A percentile compares a stretch with the other conserved stretches of the same genome.
Conservation (phyloP, 169 alveolate genomes). For the Cardiosporidium cionae region DNA sequence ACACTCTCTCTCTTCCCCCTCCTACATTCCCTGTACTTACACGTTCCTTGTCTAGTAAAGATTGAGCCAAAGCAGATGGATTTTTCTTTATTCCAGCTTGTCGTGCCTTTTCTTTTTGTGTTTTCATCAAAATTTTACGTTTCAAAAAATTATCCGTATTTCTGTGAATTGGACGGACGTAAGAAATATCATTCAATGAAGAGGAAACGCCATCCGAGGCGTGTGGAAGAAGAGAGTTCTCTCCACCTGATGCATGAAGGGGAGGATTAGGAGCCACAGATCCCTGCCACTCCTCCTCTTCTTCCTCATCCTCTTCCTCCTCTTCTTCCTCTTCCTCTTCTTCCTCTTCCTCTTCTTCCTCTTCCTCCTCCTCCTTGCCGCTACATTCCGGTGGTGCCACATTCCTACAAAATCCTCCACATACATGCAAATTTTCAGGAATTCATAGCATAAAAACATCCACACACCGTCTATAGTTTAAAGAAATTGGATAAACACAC, state of each 20-base stretch:
- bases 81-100: slow-evolving; percentile 16
- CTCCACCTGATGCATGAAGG: not conserved
- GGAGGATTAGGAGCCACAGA: not conserved
- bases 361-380: not conserved
- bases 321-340: slow-evolving; percentile 22
- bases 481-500: no score
- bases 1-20: no score
- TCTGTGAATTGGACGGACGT: not conserved
- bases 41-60: slow-evolving; percentile 11
- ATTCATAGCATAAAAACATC: no score
- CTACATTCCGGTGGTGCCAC: not conserved
- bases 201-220: not conserved
- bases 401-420: not conserved
- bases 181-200: not conserved
- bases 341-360: slow-evolving; percentile 1
- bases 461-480: no score
- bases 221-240: not conserved
- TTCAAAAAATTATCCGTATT: not conserved
- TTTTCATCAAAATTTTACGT: slow-evolving; percentile 7
- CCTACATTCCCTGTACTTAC: no score
- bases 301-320: not conserved
- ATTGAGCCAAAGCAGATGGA: slow-evolving; percentile 21
- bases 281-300: not conserved
- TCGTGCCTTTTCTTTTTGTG: slow-evolving; percentile 12
- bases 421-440: no score